Conservation (phyloP, 768 basidiomycete genomes). For the Psilocybe azurescens region DNA sequence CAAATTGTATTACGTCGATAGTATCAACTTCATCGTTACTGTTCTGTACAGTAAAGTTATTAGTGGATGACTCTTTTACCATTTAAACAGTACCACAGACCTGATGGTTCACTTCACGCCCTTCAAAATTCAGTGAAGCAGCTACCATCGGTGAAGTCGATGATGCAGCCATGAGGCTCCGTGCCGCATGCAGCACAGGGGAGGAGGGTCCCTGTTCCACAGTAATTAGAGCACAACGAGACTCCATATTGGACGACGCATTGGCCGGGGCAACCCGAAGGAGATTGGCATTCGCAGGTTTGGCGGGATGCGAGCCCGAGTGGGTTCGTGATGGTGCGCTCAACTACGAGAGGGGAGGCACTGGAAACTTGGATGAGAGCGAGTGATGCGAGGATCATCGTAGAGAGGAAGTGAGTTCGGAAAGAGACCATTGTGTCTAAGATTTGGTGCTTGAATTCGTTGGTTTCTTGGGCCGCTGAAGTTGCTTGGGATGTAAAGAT, state of each 20-base stretch:
- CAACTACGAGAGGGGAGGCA: neutral
- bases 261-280: slow-evolving; percentile 3
- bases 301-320: neutral
- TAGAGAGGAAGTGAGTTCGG: neutral
- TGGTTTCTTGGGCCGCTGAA: neutral
- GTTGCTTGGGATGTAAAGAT: neutral
- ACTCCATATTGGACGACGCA: neutral
- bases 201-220: neutral
- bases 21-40: too few species aligned
- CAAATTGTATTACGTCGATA: too few species aligned
- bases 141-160: neutral
- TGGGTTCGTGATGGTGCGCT: neutral
- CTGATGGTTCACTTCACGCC: too few species aligned
- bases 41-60: too few species aligned
- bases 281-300: slow-evolving; percentile 1
- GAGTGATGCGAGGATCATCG: neutral
- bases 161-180: neutral
- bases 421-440: neutral
- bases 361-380: neutral
- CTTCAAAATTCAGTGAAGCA: slow-evolving; percentile 3
- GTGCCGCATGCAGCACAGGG: slow-evolving; percentile 1
- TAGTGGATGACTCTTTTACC: too few species aligned
- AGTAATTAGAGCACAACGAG: neutral
- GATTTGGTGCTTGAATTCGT: neutral
- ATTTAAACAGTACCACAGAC: too few species aligned